phyloP scores from a whole-genome alignment of 495 filamentous ascomycete species.

The Penicillium cataractarum region DNA sequence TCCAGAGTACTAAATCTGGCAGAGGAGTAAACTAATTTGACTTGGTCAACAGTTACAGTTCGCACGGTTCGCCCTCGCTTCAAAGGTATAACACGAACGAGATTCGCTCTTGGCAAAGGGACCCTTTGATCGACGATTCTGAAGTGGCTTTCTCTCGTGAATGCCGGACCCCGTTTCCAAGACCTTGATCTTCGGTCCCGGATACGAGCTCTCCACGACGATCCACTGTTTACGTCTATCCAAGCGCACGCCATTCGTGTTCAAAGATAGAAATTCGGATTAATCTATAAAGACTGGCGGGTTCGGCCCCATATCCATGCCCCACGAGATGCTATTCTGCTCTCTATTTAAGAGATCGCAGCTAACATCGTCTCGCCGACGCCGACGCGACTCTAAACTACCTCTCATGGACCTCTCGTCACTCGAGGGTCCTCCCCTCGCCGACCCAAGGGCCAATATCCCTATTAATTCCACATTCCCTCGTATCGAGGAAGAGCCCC shows the following conservation, averaged over 20 bases:
- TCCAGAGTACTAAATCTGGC: neutral
- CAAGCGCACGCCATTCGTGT: conserved; percentile 19
- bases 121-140: conserved; percentile 1
- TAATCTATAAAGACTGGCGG: neutral
- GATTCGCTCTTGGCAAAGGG: neutral
- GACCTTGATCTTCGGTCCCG: conserved; percentile 3
- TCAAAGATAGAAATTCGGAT: conserved; percentile 14
- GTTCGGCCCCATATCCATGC: neutral
- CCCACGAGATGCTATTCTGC: conserved; percentile 3
- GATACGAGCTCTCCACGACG: conserved; percentile 24
- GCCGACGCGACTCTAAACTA: neutral
- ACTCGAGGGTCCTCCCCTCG: conserved; percentile 42
- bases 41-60: neutral
- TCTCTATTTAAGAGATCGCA: conserved; percentile 10
- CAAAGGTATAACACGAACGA: neutral
- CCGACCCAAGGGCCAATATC: conserved; percentile 20
- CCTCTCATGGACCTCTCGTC: conserved; percentile 42
- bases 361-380: conserved; percentile 3
- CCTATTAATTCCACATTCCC: conserved; percentile 2
- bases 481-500: conserved; percentile 10
- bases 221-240: conserved; percentile 15
- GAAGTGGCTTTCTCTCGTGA: neutral
- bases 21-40: neutral
- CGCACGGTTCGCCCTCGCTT: neutral
- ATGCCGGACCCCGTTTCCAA: conserved; percentile 1